Conservation (phyloP, 305 asterid genomes). For the Euphrasia arctica region DNA sequence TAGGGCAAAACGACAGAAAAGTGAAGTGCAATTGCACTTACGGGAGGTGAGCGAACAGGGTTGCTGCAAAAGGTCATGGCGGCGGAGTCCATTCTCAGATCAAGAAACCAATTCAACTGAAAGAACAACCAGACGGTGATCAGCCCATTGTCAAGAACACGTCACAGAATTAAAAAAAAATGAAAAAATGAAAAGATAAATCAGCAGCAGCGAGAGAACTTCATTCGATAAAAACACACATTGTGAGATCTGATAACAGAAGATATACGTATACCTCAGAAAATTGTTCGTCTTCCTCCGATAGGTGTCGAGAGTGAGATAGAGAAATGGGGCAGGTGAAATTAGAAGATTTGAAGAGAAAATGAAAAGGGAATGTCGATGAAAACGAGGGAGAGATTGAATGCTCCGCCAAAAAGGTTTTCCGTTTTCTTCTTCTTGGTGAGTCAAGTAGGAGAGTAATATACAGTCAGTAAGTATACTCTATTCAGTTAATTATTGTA, state of each 20-base stretch:
- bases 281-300: slow-evolving; percentile 6
- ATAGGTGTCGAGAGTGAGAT: not conserved
- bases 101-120: slow-evolving; percentile 34
- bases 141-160: slow-evolving; percentile 14
- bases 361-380: slow-evolving; percentile 49
- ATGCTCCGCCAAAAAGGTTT: too few relatives aligned
- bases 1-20: slow-evolving; percentile 9
- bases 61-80: slow-evolving; percentile 62
- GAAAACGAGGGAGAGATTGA: slow-evolving; percentile 45
- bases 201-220: slow-evolving; percentile 11
- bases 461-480: too few relatives aligned
- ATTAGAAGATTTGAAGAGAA: slow-evolving; percentile 34
- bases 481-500: too few relatives aligned
- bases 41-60: slow-evolving; percentile 59
- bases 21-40: slow-evolving; percentile 30
- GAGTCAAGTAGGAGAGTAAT: too few relatives aligned
- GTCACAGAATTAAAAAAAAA: slow-evolving; percentile 16
- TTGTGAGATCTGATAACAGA: slow-evolving; percentile 28
- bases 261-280: slow-evolving; percentile 37
- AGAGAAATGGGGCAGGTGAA: slow-evolving; percentile 12
- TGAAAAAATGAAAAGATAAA: slow-evolving; percentile 9
- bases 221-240: not conserved
- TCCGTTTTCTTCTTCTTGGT: too few relatives aligned
- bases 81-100: slow-evolving; percentile 71
- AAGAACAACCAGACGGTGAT: slow-evolving; percentile 10